Base-by-base conservation (phyloP, 2,329 filamentous ascomycete genomes). In the Colletotrichum sp. region DNA sequence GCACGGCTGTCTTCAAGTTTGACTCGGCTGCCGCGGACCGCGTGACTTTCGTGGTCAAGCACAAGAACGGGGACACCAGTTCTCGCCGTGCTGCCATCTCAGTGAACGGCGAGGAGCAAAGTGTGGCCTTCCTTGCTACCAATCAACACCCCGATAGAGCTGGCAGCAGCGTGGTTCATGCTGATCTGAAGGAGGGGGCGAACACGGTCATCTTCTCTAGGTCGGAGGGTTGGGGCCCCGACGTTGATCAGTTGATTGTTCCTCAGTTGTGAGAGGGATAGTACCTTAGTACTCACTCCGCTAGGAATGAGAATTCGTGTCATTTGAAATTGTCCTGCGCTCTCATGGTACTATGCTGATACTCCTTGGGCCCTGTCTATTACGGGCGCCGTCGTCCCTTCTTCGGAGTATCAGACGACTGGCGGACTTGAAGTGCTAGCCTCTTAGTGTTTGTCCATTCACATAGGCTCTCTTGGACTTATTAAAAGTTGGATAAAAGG, bases 191-290 rank as follows among this genome's bases (percentile, higher is more conserved):
- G 69, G 80, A 81, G 18, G 89, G 89, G 5, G 76, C 73, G 0
- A 92, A 92, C 77, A 84, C 83, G 3, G 81, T 92, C 47, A 83
- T 83, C 2, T 83, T 91, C 67, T 83, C 84, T 68, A 83, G 34
- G 18, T 73, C 82, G 12, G 71, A 85, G 81, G 43, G 82, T 59
- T 86, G 83, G 82, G 88, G 85, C 0, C 87, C 89, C 1, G 87
- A 88, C 84, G 81, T 91, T 16, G 90, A 92, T 80, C 80, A 86
- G 8, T 69, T 91, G 58, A 84, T 91, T 79, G 87, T 91, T 1
- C 89, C 90, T 33, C 34, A 33, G 5, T 31, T 68, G 18, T 61
- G 18, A 68, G 24, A 57, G 4, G 15, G 18, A 21, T 3, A n/a
- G 11, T 5, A 38, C 8, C 3, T 38, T 38, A 36, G 34, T 15